These are phyloP conservation scores for Curvularia sp. DNA, from an alignment of 2,329 filamentous ascomycete species.

Conservation along the genomic window DNA sequence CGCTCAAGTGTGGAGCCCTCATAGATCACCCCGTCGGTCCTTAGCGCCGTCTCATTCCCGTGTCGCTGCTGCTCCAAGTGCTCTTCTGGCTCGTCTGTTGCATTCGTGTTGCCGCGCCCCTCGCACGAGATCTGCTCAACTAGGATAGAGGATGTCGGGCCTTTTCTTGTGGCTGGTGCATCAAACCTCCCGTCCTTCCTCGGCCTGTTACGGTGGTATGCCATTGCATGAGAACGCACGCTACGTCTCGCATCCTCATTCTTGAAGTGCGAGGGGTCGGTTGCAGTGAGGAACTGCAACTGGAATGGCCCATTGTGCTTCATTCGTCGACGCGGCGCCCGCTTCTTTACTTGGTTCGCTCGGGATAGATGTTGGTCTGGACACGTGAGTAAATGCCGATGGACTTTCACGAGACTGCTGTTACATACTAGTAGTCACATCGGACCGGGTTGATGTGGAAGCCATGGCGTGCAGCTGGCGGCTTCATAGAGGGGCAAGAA, in stretches of 20 bases:
- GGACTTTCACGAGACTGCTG: neutral
- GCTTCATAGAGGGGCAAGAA: neutral
- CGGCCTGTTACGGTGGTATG: slow-evolving; percentile 35
- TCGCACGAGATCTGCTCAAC: neutral
- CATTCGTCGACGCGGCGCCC: slow-evolving; percentile 21
- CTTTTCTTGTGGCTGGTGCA: neutral
- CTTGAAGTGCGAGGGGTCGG: slow-evolving; percentile 43
- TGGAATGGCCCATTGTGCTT: slow-evolving; percentile 39
- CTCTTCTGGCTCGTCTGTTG: neutral
- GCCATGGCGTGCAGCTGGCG: neutral
- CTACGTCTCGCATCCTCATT: slow-evolving; percentile 34
- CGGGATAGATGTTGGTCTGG: neutral
- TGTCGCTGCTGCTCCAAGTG: neutral
- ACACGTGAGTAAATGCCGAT: neutral
- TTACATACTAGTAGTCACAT: neutral
- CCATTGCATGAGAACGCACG: slow-evolving; percentile 47
- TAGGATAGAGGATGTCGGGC: neutral
- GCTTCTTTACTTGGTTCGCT: slow-evolving; percentile 7
- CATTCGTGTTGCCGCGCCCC: no score
- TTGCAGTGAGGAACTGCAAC: slow-evolving; percentile 44
- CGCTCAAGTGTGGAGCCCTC: neutral
- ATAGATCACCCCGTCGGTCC: neutral
- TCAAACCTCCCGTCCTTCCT: neutral
- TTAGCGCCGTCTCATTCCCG: neutral
- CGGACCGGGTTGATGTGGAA: neutral